phyloP scores from a whole-genome alignment of 2,329 filamentous ascomycete species.

The Tolypocladium ovalisporum region DNA sequence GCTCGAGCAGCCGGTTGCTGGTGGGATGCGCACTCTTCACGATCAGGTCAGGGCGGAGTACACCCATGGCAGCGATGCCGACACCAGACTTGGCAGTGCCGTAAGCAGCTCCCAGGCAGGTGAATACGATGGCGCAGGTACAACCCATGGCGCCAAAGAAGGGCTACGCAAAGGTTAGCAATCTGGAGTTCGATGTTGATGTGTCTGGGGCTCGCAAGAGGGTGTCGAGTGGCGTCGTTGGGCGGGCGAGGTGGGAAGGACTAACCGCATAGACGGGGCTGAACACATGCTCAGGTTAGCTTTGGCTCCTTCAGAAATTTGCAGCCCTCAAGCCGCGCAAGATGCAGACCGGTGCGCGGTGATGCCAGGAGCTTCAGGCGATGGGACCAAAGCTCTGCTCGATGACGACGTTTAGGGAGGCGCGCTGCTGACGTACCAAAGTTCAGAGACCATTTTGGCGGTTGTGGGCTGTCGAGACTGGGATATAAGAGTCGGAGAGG shows the following conservation, averaged over 20 bases:
- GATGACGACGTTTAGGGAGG: constrained; percentile 16
- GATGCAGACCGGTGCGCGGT: constrained; percentile 2
- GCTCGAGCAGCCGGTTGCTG: not conserved
- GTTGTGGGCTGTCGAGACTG: constrained; percentile 16
- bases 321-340: not conserved
- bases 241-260: constrained; percentile 29
- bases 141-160: constrained; percentile 98
- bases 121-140: constrained; percentile 94
- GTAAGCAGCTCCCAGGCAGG: constrained; percentile 92
- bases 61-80: constrained; percentile 97
- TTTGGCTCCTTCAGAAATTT: constrained; percentile 9
- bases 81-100: constrained; percentile 99
- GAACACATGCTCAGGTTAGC: constrained; percentile 30
- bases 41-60: constrained; percentile 92
- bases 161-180: constrained; percentile 40
- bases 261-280: constrained; percentile 99
- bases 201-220: constrained; percentile 8
- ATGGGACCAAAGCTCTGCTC: constrained; percentile 19
- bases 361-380: constrained; percentile 18
- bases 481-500: constrained; percentile 7
- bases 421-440: constrained; percentile 57
- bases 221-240: constrained; percentile 18
- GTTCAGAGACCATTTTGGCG: constrained; percentile 64
- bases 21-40: constrained; percentile 76
- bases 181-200: constrained; percentile 8